Base-by-base conservation (phyloP, 2,329 filamentous ascomycete species). In the Ophiostoma triangulosporum region DNA sequence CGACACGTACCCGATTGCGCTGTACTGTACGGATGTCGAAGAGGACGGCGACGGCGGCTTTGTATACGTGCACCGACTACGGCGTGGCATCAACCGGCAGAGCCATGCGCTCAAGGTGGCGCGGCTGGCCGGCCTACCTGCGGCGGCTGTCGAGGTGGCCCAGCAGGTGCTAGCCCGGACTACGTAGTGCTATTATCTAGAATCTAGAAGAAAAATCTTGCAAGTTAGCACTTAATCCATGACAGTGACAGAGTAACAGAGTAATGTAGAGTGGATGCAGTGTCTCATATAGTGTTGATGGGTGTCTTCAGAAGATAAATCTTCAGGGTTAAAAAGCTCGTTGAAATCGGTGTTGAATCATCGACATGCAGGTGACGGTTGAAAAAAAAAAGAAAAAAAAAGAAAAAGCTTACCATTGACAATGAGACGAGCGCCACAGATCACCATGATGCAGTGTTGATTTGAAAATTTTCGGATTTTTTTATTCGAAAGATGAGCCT, bases 61-160 rank as follows among this genome's bases (percentile, higher is more conserved):
- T 65, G 81, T 85, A 40, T 98, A 95, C 70, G 76, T 94, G 53
- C 90, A 98, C 70, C 84, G 77, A 60, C 68, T 98, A 67, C 78
- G 80, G 53, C 81, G 76, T 64, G 93, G 93, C 0, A 80, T 95
- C 54, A 98, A 97, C 67, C 78, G 82, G 51, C 74, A 85, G 59
- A 94, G 88, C 57, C 93, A 98, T 69, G 93, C 94, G 17, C 71
- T 98, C 56, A 97, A 96, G 64, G 93, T 98, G n/a, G 93, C 93
- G 2, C 77, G 77, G 58, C 70, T 97, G 60, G 94, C 93, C 6
- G 90, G 88, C 1, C 62, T 96, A 61, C 90, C 90, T 0, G 79
- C 83, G 56, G 71, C 75, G 45, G 87, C 84, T 3, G 80, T 96
- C 53, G 69, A 71, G 22, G 72, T 88, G 58, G 90, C 91, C 6